phyloP scores from a whole-genome alignment of 495 filamentous ascomycete genomes.

The Aspergillus biplanus region DNA sequence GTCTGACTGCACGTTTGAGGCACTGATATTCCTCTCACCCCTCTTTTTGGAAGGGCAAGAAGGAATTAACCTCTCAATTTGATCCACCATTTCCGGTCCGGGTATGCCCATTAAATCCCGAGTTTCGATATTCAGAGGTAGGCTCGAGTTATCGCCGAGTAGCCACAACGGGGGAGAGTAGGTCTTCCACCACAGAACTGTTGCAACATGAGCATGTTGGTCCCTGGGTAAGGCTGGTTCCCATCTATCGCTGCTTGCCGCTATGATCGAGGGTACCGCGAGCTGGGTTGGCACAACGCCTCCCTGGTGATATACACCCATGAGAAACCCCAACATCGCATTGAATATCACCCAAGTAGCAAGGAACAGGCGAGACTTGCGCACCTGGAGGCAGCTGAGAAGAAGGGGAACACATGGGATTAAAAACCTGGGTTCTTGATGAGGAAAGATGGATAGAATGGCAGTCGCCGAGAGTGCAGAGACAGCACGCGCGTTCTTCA shows the following conservation, averaged over 20 bases:
- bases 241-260: slow-evolving; percentile 18
- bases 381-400: slow-evolving; percentile 77
- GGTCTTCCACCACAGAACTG: slow-evolving; percentile 94
- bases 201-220: slow-evolving; percentile 58
- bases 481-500: slow-evolving; percentile 57
- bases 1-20: slow-evolving; percentile 34
- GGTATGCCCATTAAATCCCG: slow-evolving; percentile 82
- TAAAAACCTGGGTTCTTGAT: slow-evolving; percentile 95
- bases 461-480: slow-evolving; percentile 82
- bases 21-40: neutral
- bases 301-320: slow-evolving; percentile 94
- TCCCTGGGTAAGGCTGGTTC: slow-evolving; percentile 25
- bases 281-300: slow-evolving; percentile 84
- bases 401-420: slow-evolving; percentile 88
- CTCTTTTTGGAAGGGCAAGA: slow-evolving; percentile 46
- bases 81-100: slow-evolving; percentile 60
- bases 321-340: slow-evolving; percentile 70
- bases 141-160: slow-evolving; percentile 71
- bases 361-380: slow-evolving; percentile 64
- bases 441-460: slow-evolving; percentile 81
- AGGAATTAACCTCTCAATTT: slow-evolving; percentile 57
- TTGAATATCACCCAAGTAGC: slow-evolving; percentile 84
- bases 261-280: slow-evolving; percentile 47
- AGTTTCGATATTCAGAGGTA: slow-evolving; percentile 60
- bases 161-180: slow-evolving; percentile 95